Base-by-base conservation (phyloP, 1,139 yeast genomes). In the Spencermartinsiella ligniputridi region DNA sequence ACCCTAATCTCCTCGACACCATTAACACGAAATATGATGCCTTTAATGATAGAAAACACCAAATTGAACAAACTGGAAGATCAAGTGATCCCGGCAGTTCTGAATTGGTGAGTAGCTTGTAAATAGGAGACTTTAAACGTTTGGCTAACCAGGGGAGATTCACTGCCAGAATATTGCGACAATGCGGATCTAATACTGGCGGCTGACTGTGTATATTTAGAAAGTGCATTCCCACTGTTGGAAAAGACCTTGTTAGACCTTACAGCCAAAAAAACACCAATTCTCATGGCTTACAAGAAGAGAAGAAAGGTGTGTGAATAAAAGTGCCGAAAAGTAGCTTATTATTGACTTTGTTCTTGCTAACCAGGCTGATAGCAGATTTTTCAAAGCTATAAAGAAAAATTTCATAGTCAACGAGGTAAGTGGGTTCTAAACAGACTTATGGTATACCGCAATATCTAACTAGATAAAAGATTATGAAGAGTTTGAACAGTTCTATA, bases 171-270 rank as follows among this genome's bases (percentile, higher is more conserved):
- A 2, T 64, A 60, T 41, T 66, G 69, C 21, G 59, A 62, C 17
- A 53, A 51, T 2, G 65, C 70, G 2, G 80, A 76, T 56, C 59
- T 75, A 6, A 61, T 76, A 2, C 56, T 77, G 29, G 81, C 81
- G 2, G 81, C 81, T 0, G 81, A 76, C 56, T 76, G 81, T 56
- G 81, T 77, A 6, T 76, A 76, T 49, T 60, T 74, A 19, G 81
- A 76, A 52, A 58, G 66, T 9, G 78, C 79, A 2, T 76, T 77
- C 52, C 79, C 78, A 2, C 51, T 76, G 29, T 57, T 76, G 38
- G 76, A 74, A 45, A 62, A 64, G 49, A 76, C 81, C 0, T 57
- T 76, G 35, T 46, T 74, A 32, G 76, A 75, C 43, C 53, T 76
- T 16, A 67, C 78, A 1, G 62, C 59, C 8, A 49, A 55, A 11